Base-by-base conservation (phyloP, 306 rosid genomes). In the Pterocarpus macrocarpus region DNA sequence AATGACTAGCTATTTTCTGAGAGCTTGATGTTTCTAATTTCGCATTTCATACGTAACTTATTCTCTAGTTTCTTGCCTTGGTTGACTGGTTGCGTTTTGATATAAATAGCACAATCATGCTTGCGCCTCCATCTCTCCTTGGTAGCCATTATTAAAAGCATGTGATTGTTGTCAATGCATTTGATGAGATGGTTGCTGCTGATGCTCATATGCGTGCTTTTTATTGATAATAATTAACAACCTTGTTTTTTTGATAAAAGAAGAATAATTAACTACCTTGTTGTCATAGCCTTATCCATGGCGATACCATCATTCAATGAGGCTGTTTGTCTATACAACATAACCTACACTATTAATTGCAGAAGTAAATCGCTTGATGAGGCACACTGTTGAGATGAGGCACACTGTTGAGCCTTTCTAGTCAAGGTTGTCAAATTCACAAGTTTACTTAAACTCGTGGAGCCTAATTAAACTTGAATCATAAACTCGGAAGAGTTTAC, bases 381-480 rank as follows among this genome's bases (percentile, higher is more conserved):
- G 67, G 82, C 28, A 22, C 71, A 69, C 2, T 8, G 36, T 83
- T 76, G 78, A 86, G 69, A 72, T 53, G 59, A 32, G 67, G 82
- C 28, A 22, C 71, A 69, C 2, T 8, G 36, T 83, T 76, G 78
- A 86, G 69, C 39, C 39, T 79, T 45, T 72, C 49, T 1, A 22
- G 28, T 22, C 28, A 43, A 43, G 49, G 49, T 43, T 43, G 9
- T 43, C 49, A 43, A 43, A 43, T 8, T 43, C 6, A 8, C 12
- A 2, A 43, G 10, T 1, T 43, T 43, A 43, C 49, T 8, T 43
- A 43, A 43, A 43, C 10, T 8, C 6, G 1, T 43, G 49, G 49
- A 8, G 49, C 49, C 49, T 43, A 43, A 2, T 1, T 43, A 8
- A 43, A 43, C 10, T 43, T 8, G 2, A 38, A 38, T 38, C 2